Percentiles rank a stretch among this genome's conserved stretches.
Conservation (phyloP, 2,329 filamentous ascomycete species). For the Colletotrichum nymphaeae region DNA sequence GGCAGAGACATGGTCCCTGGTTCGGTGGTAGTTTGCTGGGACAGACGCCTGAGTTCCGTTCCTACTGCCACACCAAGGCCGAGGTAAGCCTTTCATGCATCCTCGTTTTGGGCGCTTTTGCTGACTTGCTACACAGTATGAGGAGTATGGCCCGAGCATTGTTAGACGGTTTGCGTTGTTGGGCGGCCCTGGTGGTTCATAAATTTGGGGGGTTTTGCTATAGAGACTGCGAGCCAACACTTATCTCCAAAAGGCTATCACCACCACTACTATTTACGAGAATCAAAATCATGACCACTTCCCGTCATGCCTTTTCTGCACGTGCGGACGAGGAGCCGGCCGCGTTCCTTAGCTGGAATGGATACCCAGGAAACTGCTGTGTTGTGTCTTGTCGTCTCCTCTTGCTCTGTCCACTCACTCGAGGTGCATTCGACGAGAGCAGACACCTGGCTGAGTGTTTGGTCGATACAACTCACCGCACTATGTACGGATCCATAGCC, state of each 20-base stretch:
- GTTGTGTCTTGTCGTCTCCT: background rate
- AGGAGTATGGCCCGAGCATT: constrained; percentile 96
- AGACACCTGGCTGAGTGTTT: no score
- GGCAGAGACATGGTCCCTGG: constrained; percentile 97
- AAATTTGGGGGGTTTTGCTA: constrained; percentile 38
- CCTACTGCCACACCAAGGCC: constrained; percentile 96
- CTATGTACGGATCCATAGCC: no score
- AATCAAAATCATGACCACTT: constrained; percentile 29
- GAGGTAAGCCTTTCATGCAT: constrained; percentile 59
- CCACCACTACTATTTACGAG: constrained; percentile 24
- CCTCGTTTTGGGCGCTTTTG: background rate
- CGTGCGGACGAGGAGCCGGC: background rate
- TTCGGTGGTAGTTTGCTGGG: constrained; percentile 97
- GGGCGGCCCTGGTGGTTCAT: constrained; percentile 89
- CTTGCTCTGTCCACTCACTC: background rate
- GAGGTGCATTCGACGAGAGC: background rate
- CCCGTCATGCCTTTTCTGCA: constrained; percentile 15
- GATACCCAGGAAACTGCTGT: background rate
- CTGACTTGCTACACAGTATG: constrained; percentile 69
- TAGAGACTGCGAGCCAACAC: constrained; percentile 18
- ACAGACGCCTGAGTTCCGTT: constrained; percentile 97
- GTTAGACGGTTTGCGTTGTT: constrained; percentile 93
- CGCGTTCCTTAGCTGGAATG: background rate
- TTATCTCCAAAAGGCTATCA: constrained; percentile 11
- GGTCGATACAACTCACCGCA: no score